phyloP scores from a whole-genome alignment of 306 rosid species.

The Cucumis cinereus region DNA sequence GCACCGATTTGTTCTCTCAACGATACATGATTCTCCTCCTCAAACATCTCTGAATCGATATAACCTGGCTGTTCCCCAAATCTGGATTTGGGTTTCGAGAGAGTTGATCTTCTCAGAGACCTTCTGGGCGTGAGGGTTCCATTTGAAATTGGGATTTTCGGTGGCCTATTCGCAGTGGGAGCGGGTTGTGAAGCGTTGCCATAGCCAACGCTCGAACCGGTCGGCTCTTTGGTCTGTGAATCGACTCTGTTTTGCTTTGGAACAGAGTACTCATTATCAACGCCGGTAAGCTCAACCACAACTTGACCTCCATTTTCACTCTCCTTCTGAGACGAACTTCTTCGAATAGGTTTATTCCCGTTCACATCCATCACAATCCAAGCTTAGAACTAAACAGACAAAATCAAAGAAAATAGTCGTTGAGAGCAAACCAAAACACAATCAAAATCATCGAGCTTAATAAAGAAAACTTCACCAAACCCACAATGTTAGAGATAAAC shows the following conservation, averaged over 20 bases:
- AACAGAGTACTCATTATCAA: conserved; percentile 10
- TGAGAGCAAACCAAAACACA: not conserved
- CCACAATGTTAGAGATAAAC: not conserved
- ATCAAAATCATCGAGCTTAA: not conserved
- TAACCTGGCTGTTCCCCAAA: conserved; percentile 50
- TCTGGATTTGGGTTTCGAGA: conserved; percentile 69
- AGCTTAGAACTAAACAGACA: not conserved
- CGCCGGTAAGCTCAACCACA: conserved; percentile 26
- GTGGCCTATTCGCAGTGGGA: conserved; percentile 49
- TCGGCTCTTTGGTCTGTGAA: conserved; percentile 11
- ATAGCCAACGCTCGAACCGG: conserved; percentile 4
- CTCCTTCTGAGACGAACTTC: conserved; percentile 46
- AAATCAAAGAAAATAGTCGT: not conserved
- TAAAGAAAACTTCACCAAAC: not conserved
- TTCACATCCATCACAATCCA: not conserved
- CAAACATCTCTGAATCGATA: conserved; percentile 26
- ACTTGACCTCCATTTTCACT: conserved; percentile 29
- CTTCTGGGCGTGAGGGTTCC: conserved; percentile 26
- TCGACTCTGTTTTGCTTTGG: conserved; percentile 15
- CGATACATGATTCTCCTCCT: conserved; percentile 14
- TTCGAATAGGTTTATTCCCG: conserved; percentile 17
- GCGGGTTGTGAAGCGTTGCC: conserved; percentile 11
- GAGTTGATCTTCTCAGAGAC: conserved; percentile 44
- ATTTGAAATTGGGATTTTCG: conserved; percentile 28
- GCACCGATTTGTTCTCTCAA: conserved; percentile 26